Base-by-base conservation (phyloP, 2,329 filamentous ascomycete species). In the Phoma sp. region DNA sequence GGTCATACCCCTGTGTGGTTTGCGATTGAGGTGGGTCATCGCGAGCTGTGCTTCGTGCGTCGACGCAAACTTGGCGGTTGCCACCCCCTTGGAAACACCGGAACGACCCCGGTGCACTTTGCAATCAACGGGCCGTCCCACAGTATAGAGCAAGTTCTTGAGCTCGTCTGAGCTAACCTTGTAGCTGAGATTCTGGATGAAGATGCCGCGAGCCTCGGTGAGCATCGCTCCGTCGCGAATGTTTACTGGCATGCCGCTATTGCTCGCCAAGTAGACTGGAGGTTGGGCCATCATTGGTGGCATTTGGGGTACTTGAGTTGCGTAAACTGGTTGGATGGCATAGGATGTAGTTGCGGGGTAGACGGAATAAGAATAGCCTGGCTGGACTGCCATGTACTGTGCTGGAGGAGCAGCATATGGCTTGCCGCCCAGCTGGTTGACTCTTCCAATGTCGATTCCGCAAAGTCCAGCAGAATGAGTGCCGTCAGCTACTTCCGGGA, bases 151-250 rank as follows among this genome's bases (percentile, higher is more conserved):
- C 12, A 76, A 53, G 7, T 53, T 45, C 11, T 57, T 50, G 9
- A 76, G 63, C 10, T 75, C 69, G 20, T 51, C 60, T 18, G 60
- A 56, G 7, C 60, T 59, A 33, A 61, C 63, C 9, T 61, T 65
- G 50, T 68, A 73, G 39, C 56, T 69, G 12, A 76, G 53, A 18
- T 68, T 66, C 18, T 62, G 64, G 28, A 76, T 69, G 57, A 74
- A 74, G 23, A 76, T 69, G 7, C 73, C 73, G 7, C 73, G 71
- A 20, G 69, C 64, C 53, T 76, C 74, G 7, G 73, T 76, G 21
- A 71, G 55, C 17, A 73, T 60, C 14, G 67, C 70, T 9, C 74
- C 73, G n/a, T 66, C 57, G 14, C 59, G 61, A 15, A 73, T 55
- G 38, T 76, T 76, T 25, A 76, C 72, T 10, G 72, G 69, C 37